phyloP scores from a whole-genome alignment of 176 grass and related monocot species.

The Carex pumila region DNA sequence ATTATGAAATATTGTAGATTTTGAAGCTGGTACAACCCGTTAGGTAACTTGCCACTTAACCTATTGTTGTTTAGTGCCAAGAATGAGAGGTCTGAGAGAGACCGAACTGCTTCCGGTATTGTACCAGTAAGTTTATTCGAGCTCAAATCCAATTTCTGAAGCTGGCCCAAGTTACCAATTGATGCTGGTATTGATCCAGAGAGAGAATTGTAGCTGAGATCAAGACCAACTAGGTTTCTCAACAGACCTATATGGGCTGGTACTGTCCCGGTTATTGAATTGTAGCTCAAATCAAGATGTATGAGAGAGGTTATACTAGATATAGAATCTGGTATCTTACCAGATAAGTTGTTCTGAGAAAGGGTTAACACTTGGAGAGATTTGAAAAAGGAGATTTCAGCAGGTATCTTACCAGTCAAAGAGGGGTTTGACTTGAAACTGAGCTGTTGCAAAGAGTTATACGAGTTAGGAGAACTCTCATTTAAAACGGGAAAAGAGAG shows the following conservation, averaged over 20 bases:
- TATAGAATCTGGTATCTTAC: conserved; percentile 52
- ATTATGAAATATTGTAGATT: conserved; percentile 91
- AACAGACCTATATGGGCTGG: conserved; percentile 45
- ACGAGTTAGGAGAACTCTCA: conserved; percentile 30
- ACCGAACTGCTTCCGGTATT: conserved; percentile 40
- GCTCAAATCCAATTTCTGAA: conserved; percentile 96
- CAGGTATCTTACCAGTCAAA: conserved; percentile 46
- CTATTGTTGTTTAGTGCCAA: conserved; percentile 67
- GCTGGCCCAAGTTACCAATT: conserved; percentile 55
- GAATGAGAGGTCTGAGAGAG: conserved; percentile 59
- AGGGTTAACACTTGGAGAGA: conserved; percentile 76
- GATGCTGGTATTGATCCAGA: conserved; percentile 49
- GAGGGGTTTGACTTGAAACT: conserved; percentile 66
- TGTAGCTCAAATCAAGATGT: conserved; percentile 95
- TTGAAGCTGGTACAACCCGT: conserved; percentile 38
- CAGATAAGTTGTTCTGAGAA: conserved; percentile 70
- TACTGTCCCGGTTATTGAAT: conserved; percentile 46
- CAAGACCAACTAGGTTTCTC: conserved; percentile 45
- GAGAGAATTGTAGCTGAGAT: conserved; percentile 85
- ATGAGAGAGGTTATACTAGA: conserved; percentile 46
- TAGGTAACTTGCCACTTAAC: conserved; percentile 45
- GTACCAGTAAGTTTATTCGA: conserved; percentile 57
- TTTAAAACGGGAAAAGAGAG: conserved; percentile 29
- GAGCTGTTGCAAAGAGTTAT: conserved; percentile 61
- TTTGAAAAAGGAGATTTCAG: conserved; percentile 38